phyloP scores from a whole-genome alignment of 2,329 filamentous ascomycete species.

The Colletotrichum musicola region DNA sequence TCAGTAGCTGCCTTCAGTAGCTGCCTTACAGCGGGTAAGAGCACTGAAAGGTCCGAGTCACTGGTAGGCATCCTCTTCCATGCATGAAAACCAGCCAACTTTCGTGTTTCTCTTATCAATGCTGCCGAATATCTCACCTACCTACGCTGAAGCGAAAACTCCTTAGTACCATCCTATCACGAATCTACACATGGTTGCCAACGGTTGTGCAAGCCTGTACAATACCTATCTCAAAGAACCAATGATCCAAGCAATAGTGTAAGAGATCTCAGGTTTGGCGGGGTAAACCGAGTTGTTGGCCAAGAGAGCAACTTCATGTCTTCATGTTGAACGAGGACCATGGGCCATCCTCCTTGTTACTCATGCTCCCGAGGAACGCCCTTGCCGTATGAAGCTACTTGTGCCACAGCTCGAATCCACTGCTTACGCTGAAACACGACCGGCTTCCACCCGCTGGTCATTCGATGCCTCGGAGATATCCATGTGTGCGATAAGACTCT shows the following conservation, averaged over 20 bases:
- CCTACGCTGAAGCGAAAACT: too few species aligned
- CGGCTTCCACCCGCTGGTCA: conserved; percentile 21
- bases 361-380: conserved; percentile 29
- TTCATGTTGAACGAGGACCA: neutral
- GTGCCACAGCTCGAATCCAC: conserved; percentile 32
- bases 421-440: conserved; percentile 35
- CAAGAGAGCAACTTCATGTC: neutral
- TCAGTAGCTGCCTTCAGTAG: too few species aligned
- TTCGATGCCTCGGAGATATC: conserved; percentile 31
- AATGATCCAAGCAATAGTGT: neutral
- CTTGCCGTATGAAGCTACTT: conserved; percentile 37
- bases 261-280: neutral
- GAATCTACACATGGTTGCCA: too few species aligned
- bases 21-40: too few species aligned
- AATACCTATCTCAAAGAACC: too few species aligned
- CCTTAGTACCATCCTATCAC: too few species aligned
- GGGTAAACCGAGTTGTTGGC: neutral
- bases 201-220: too few species aligned
- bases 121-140: too few species aligned
- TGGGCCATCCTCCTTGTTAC: conserved; percentile 14
- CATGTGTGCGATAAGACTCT: conserved; percentile 15
- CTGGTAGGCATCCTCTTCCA: too few species aligned
- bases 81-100: too few species aligned
- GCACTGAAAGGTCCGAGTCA: too few species aligned
- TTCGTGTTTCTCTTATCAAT: too few species aligned